Evolutionary conservation across 164 flowering plant species (phyloP).

Genomic region (Paratinospora sagittata): DNA sequence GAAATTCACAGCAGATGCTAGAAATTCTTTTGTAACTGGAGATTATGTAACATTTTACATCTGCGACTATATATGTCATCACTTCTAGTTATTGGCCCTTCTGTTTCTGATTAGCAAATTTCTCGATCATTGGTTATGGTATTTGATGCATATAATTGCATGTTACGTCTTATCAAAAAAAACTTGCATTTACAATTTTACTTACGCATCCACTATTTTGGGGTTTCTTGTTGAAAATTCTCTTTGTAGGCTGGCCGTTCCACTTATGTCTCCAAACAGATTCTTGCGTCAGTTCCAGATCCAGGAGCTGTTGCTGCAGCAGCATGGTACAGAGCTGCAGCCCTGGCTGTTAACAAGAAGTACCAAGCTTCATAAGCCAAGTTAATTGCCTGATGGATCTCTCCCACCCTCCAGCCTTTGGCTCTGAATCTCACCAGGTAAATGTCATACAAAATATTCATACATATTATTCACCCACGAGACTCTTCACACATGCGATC

Average conservation of each 20-base stretch:
- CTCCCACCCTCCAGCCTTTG: neutral
- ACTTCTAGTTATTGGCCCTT: neutral
- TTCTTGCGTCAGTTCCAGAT: constrained; percentile 76
- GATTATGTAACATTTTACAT: no score
- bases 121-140: neutral
- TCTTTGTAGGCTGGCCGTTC: constrained; percentile 85
- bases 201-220: neutral
- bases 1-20: neutral
- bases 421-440: neutral
- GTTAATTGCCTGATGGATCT: neutral
- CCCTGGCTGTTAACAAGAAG: constrained; percentile 57
- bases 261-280: constrained; percentile 63
- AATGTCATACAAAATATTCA: neutral
- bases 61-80: no score
- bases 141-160: neutral
- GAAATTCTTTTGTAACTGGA: neutral
- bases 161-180: no score
- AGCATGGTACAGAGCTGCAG: constrained; percentile 89
- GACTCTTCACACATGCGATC: neutral
- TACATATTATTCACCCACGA: neutral
- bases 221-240: neutral
- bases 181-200: neutral
- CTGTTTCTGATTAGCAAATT: neutral
- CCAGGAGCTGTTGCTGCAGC: constrained; percentile 99
- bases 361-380: constrained; percentile 8